Evolutionary conservation across 1,284 basidiomycete genomes (phyloP).

Genomic region (Afroboletus lepidellus): DNA sequence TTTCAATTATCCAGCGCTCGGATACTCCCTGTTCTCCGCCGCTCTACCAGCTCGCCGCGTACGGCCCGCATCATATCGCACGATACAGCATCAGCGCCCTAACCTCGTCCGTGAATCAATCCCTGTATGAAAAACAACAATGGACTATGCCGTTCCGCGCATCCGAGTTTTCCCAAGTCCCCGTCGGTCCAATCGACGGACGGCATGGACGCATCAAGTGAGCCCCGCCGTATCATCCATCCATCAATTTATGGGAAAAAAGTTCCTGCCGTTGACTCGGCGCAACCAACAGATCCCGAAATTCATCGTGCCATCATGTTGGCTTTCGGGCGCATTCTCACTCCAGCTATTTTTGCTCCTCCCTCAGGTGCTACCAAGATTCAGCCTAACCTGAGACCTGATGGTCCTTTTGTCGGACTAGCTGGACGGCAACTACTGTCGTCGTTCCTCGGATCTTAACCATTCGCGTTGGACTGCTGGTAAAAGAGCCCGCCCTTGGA

Average conservation of each 20-base stretch:
- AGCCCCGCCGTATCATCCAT: slow-evolving; percentile 8
- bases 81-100: slow-evolving; percentile 7
- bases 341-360: slow-evolving; percentile 23
- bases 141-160: slow-evolving; percentile 1
- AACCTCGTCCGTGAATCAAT: slow-evolving; percentile 14
- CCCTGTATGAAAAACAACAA: slow-evolving; percentile 15
- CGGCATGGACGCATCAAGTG: slow-evolving; percentile 3
- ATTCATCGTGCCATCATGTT: slow-evolving; percentile 4
- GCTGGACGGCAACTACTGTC: slow-evolving; percentile 15
- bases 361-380: neutral
- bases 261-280: slow-evolving; percentile 22
- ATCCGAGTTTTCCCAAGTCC: slow-evolving; percentile 18
- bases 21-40: slow-evolving; percentile 24
- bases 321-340: slow-evolving; percentile 24
- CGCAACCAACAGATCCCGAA: slow-evolving; percentile 24
- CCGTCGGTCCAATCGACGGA: slow-evolving; percentile 14
- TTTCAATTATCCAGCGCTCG: slow-evolving; percentile 16
- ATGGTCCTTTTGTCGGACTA: slow-evolving; percentile 13
- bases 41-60: slow-evolving; percentile 21
- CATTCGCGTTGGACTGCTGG: slow-evolving; percentile 9
- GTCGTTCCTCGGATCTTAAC: slow-evolving; percentile 24
- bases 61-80: slow-evolving; percentile 22
- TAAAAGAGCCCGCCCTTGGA: slow-evolving; percentile 10
- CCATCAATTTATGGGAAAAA: too few species aligned
- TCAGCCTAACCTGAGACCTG: neutral